These are phyloP conservation scores for Alnus rubra DNA, from an alignment of 306 rosid genomes.

Conservation along the genomic window DNA sequence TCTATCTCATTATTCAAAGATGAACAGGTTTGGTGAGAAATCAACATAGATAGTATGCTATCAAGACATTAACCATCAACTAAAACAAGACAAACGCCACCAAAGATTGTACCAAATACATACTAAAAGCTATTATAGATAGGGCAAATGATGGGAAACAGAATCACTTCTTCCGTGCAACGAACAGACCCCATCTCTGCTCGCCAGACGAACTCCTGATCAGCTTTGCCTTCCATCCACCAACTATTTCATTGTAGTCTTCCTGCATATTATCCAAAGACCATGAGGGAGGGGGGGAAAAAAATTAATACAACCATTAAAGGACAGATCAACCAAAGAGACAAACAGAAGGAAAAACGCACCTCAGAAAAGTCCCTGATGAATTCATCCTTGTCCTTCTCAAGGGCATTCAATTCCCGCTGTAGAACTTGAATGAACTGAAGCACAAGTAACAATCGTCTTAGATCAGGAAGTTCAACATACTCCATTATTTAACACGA, in stretches of 20 bases:
- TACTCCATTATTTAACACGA: neutral
- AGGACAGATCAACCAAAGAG: neutral
- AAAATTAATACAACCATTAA: neutral
- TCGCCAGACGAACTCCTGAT: constrained; percentile 51
- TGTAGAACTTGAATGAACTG: constrained; percentile 68
- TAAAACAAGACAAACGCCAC: constrained; percentile 5
- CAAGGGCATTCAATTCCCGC: constrained; percentile 60
- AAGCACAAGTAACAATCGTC: constrained; percentile 19
- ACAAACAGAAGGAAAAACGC: constrained; percentile 27
- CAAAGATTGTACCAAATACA: constrained; percentile 7
- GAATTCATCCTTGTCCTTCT: constrained; percentile 64
- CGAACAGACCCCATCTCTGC: constrained; percentile 71
- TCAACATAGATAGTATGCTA: constrained; percentile 1
- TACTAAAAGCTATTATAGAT: constrained; percentile 6
- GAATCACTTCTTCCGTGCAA: constrained; percentile 66
- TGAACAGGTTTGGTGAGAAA: constrained; percentile 10
- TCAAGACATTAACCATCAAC: constrained; percentile 3
- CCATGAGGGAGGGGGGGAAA: neutral
- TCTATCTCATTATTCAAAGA: neutral
- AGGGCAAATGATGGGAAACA: constrained; percentile 2
- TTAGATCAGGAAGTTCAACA: constrained; percentile 19
- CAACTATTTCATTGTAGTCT: constrained; percentile 52
- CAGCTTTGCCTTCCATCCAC: constrained; percentile 65
- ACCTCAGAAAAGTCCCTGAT: constrained; percentile 71
- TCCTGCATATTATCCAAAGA: constrained; percentile 35